These are phyloP conservation scores for Kitagawia praeruptora DNA, from an alignment of 129 eudicot species.

Conservation along the genomic window DNA sequence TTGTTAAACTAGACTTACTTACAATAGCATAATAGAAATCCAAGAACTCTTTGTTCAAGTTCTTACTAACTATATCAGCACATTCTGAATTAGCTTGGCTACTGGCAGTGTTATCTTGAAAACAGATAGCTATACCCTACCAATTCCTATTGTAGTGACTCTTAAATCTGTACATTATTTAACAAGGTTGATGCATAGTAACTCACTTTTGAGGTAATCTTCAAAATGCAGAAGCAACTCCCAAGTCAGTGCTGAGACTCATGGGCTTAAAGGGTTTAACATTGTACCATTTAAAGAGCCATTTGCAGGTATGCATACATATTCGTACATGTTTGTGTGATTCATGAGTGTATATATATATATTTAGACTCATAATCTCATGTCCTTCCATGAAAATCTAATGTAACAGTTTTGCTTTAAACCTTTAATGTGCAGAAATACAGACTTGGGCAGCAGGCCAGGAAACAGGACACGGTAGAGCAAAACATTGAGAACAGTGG, in stretches of 20 bases:
- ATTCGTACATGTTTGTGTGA: not conserved
- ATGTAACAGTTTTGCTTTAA: not conserved
- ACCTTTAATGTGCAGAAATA: constrained; percentile 44
- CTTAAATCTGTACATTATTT: too few species aligned
- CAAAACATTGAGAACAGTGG: constrained; percentile 53
- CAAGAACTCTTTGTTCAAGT: not conserved
- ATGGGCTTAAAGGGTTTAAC: constrained; percentile 94
- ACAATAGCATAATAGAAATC: not conserved
- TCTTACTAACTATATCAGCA: not conserved
- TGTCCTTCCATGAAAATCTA: not conserved
- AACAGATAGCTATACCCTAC: not conserved
- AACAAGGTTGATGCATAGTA: not conserved
- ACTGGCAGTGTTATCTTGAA: not conserved
- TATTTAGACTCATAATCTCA: not conserved
- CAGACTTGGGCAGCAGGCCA: constrained; percentile 85
- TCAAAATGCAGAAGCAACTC: constrained; percentile 70
- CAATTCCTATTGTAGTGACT: not conserved
- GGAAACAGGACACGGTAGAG: constrained; percentile 49
- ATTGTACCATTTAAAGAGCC: constrained; percentile 81
- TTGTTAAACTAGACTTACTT: not conserved
- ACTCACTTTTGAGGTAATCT: constrained; percentile 7
- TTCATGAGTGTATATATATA: not conserved
- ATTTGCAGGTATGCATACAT: constrained; percentile 46
- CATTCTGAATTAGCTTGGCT: not conserved
- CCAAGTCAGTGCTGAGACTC: constrained; percentile 71